Conservation (phyloP, 805 yeast species). For the Priceomyces carsonii region DNA sequence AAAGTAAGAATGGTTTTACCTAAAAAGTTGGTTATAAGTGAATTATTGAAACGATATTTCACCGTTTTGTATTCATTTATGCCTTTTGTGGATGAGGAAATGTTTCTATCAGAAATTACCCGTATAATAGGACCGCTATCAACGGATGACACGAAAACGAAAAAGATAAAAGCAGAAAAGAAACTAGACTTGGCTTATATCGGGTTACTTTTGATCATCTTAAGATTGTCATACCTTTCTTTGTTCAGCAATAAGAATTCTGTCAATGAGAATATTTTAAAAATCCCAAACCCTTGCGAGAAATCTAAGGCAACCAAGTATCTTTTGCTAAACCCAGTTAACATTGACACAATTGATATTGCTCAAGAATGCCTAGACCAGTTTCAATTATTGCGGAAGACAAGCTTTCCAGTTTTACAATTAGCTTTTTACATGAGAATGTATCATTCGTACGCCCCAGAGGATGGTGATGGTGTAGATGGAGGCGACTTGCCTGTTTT, state of each 20-base stretch:
- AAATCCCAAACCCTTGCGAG: slow-evolving; percentile 20
- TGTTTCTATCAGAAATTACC: slow-evolving; percentile 40
- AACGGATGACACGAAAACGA: slow-evolving; percentile 18
- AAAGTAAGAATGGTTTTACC: slow-evolving; percentile 3
- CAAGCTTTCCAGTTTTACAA: slow-evolving; percentile 31
- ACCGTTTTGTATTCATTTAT: slow-evolving; percentile 57
- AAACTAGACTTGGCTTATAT: slow-evolving; percentile 41
- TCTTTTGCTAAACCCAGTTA: slow-evolving; percentile 48
- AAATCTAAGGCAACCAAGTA: slow-evolving; percentile 19
- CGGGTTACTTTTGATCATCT: slow-evolving; percentile 40
- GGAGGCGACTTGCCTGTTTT: slow-evolving; percentile 36
- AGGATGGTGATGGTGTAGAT: slow-evolving; percentile 43
- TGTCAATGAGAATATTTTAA: slow-evolving; percentile 27
- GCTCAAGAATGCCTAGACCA: slow-evolving; percentile 59
- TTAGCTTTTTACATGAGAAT: slow-evolving; percentile 28
- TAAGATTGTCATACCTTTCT: slow-evolving; percentile 45
- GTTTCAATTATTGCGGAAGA: slow-evolving; percentile 47
- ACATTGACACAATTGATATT: slow-evolving; percentile 43
- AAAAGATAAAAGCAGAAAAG: slow-evolving; percentile 27
- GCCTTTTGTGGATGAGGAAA: slow-evolving; percentile 62
- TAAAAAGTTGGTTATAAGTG: slow-evolving; percentile 4
- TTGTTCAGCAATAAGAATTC: slow-evolving; percentile 31
- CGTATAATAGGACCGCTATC: slow-evolving; percentile 42
- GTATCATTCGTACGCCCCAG: slow-evolving; percentile 38
- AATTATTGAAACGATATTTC: slow-evolving; percentile 50